Evolutionary conservation across 2,329 filamentous ascomycete genomes (phyloP), one percentile per base, ranked within the genome.

Genomic region (Aspergillus novoparasiticus): DNA sequence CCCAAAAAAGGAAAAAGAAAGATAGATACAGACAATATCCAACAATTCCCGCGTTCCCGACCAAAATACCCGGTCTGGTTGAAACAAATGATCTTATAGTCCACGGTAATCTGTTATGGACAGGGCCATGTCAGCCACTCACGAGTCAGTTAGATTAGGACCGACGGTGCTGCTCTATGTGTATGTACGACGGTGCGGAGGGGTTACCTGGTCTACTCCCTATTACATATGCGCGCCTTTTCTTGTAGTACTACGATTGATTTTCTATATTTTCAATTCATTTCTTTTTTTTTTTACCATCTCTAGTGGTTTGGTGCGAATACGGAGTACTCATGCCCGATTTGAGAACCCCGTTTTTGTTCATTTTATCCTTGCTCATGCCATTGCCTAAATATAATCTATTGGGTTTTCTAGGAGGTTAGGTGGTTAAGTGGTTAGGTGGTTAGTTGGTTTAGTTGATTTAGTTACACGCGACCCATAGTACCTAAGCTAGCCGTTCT

Each of bases 61-160:
- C 1, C 4, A 36, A 12, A 36, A 12, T 16, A 12, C 12, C 34
- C 34, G 34, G 16, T 41, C 19, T 41, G 36, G 34, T 14, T 14
- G 12, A 14, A 36, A 14, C 5, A 19, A n/a, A 8, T 2, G 19
- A 19, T 21, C 9, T 32, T 36, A 23, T 36, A 14, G 19, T 4
- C 30, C 1, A 14, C 50, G 50, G 34, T 53, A 12, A 19, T 30
- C n/a, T 23, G 16, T 55, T 55, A 55, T 39, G 6, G 32, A 16
- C 51, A 39, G 23, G 12, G 34, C n/a, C 46, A 56, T 62, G 57
- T 16, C 23, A 36, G 34, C 12, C 14, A 11, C 26, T 58, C 30
- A 23, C 53, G 58, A 60, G 50, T 59, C 62, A 65, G 50, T 62
- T 60, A 60, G 50, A 65, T 65, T 63, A 63, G 32, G 57, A 63